Evolutionary conservation across 2,329 filamentous ascomycete species (phyloP).

Genomic region (Aspergillus fumigatus): DNA sequence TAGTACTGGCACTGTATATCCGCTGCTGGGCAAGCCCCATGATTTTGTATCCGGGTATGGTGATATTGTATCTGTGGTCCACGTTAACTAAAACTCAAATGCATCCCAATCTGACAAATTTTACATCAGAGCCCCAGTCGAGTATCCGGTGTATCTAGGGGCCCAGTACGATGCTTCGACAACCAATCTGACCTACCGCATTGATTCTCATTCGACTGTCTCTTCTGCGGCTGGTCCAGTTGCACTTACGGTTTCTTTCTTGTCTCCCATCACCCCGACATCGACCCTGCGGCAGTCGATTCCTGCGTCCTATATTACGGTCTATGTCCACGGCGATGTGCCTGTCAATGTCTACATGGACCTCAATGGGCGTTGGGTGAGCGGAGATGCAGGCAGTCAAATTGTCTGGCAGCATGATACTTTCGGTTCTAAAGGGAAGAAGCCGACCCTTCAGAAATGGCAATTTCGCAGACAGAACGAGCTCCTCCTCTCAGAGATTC

Average conservation of each 20-base stretch:
- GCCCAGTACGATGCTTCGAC: slow-evolving; percentile 65
- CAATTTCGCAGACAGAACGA: slow-evolving; percentile 46
- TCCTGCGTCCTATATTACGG: slow-evolving; percentile 73
- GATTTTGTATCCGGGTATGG: slow-evolving; percentile 53
- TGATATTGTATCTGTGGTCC: not conserved
- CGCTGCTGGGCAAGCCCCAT: slow-evolving; percentile 61
- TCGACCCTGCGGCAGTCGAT: slow-evolving; percentile 76
- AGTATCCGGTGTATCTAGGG: slow-evolving; percentile 56
- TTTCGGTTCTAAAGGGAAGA: slow-evolving; percentile 35
- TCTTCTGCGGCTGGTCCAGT: slow-evolving; percentile 32
- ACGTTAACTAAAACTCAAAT: not conserved
- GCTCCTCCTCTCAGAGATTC: slow-evolving; percentile 67
- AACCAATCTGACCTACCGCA: slow-evolving; percentile 63
- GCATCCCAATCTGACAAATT: not conserved
- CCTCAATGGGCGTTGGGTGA: slow-evolving; percentile 76
- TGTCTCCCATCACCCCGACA: slow-evolving; percentile 76
- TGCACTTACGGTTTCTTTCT: slow-evolving; percentile 58
- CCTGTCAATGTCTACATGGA: slow-evolving; percentile 62
- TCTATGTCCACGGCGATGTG: slow-evolving; percentile 63
- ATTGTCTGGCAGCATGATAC: slow-evolving; percentile 66
- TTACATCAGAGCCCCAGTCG: slow-evolving; percentile 50
- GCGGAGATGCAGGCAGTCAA: slow-evolving; percentile 63
- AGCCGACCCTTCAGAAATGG: slow-evolving; percentile 41
- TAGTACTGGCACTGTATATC: slow-evolving; percentile 57
- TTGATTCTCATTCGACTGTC: slow-evolving; percentile 48